Evolutionary conservation across 2,329 filamentous ascomycete species (phyloP).

Genomic region (Pseudogymnoascus sp.): DNA sequence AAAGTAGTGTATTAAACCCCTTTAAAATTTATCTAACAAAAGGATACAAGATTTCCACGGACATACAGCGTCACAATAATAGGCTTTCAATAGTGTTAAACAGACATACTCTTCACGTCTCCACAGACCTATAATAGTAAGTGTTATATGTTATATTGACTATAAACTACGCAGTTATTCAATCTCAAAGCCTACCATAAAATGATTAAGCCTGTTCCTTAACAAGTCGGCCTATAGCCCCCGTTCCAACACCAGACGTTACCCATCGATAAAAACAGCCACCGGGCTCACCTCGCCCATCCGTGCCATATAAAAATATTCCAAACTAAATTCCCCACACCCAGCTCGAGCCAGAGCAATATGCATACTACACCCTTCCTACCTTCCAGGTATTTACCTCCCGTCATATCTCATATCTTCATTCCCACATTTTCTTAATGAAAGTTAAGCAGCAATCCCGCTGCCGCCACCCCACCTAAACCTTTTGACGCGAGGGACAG

Average conservation of each 20-base stretch:
- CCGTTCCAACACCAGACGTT: neutral
- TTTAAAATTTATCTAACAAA: neutral
- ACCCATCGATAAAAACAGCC: neutral
- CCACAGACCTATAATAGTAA: neutral
- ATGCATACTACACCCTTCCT: neutral
- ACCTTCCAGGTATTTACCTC: neutral
- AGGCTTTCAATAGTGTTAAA: too few relatives aligned
- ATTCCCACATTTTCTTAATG: neutral
- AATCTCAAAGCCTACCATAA: neutral
- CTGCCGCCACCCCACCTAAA: constrained; percentile 9
- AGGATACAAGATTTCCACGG: too few relatives aligned
- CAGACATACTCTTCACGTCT: neutral
- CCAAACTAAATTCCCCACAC: neutral
- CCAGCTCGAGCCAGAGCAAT: neutral
- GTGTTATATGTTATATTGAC: constrained; percentile 1
- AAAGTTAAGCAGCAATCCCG: constrained; percentile 5
- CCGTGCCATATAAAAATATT: neutral
- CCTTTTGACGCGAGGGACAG: constrained; percentile 24
- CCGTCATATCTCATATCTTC: neutral
- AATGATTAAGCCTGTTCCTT: neutral
- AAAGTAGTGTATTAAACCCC: neutral
- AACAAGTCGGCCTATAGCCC: neutral
- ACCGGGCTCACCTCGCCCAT: neutral
- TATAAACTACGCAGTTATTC: constrained; percentile 1
- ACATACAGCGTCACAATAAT: neutral